Conservation (phyloP, 305 asterid genomes). For the Withania somnifera region DNA sequence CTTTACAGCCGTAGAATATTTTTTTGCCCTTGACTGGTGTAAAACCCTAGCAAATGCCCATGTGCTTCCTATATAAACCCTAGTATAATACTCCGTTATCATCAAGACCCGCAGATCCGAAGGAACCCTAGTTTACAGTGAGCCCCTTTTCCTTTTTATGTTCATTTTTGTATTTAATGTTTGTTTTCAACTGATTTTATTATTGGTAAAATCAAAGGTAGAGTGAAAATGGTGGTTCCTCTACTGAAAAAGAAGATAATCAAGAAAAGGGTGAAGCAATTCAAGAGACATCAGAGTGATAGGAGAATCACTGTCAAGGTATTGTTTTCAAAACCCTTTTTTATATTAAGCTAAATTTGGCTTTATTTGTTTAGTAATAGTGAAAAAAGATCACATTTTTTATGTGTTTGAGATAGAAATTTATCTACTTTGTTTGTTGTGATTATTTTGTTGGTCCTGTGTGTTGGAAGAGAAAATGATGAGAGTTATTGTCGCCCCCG, state of each 20-base stretch:
- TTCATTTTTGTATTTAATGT: background rate
- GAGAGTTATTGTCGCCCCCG: constrained; percentile 53
- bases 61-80: background rate
- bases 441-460: background rate
- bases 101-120: background rate
- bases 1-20: background rate
- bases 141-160: background rate
- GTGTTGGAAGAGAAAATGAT: constrained; percentile 19
- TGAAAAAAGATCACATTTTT: background rate
- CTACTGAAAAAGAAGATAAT: background rate
- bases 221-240: background rate
- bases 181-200: background rate
- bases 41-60: constrained; percentile 1
- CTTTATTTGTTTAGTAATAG: background rate
- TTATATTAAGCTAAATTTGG: background rate
- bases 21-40: background rate
- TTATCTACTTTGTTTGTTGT: background rate
- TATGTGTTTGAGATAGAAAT: background rate
- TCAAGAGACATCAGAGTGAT: background rate
- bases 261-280: background rate
- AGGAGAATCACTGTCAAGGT: constrained; percentile 1
- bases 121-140: background rate
- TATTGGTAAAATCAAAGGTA: background rate
- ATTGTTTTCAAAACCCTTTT: background rate
- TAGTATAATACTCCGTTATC: background rate